phyloP scores from a whole-genome alignment of 2,329 filamentous ascomycete genomes.

The Cladosporium phlei region DNA sequence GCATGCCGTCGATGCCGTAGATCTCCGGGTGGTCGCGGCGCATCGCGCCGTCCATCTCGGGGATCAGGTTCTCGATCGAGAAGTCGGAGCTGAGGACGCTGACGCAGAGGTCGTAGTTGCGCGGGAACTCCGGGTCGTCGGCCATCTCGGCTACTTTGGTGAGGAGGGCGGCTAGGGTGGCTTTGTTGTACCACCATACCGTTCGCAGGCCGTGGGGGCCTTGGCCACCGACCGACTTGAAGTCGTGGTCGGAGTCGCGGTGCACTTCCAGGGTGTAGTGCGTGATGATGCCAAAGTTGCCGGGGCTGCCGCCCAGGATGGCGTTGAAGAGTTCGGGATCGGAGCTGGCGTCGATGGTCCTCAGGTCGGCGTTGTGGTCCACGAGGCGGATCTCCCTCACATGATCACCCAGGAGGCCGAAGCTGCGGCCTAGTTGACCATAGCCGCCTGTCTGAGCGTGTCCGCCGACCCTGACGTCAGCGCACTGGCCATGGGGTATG shows the following conservation, averaged over 20 bases:
- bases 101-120: constrained; percentile 46
- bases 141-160: constrained; percentile 42
- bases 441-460: constrained; percentile 48
- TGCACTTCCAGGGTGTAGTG: constrained; percentile 37
- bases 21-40: constrained; percentile 35
- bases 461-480: constrained; percentile 43
- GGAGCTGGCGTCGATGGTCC: constrained; percentile 23
- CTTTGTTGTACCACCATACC: constrained; percentile 38
- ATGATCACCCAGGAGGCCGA: constrained; percentile 34
- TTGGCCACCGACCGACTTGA: constrained; percentile 13
- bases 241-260: constrained; percentile 34
- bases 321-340: constrained; percentile 31
- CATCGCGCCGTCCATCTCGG: constrained; percentile 36
- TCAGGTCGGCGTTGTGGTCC: constrained; percentile 25
- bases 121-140: constrained; percentile 40
- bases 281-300: constrained; percentile 33
- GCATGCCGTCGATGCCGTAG: constrained; percentile 35
- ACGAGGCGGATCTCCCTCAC: constrained; percentile 28
- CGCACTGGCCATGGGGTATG: constrained; percentile 45
- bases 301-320: constrained; percentile 32
- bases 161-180: constrained; percentile 38
- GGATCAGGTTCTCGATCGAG: constrained; percentile 34
- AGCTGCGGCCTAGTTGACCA: constrained; percentile 45
- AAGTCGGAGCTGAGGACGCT: constrained; percentile 44
- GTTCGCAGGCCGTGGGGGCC: constrained; percentile 43